Base-by-base conservation (phyloP, 2,329 filamentous ascomycete genomes). In the Akanthomyces uredinophilus region DNA sequence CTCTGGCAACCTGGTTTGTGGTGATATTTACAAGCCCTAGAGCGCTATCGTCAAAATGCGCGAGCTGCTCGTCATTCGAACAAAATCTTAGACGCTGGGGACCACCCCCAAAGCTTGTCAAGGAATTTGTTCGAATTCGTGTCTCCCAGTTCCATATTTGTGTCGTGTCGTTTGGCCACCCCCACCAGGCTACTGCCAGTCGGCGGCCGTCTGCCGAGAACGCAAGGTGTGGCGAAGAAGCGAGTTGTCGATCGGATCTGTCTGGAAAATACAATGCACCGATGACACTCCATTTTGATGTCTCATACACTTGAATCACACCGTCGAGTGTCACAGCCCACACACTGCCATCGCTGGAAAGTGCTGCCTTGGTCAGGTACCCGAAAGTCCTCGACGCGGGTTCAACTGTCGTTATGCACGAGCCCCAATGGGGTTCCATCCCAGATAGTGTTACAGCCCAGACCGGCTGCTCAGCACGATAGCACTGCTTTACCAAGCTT, bases 401-500 rank as follows among this genome's bases (percentile, higher is more conserved):
- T 5, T 22, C 22, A 27, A 49, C 14, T 7, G 46, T 49, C 24
- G 16, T 11, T 16, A 49, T 27, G 20, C 46, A 49, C 13, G 20
- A 24, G 7, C 29, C 46, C 46, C 46, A 49, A 29, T 49, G 8
- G 3, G 10, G 8, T 24, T 3, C 46, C 24, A 29, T 27, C 10
- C 8, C 22, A 14, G 46, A 49, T 3, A 49, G 10, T 3, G 24
- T 13, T 27, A 13, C 20, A 16, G 18, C 22, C 20, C 20, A 49
- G 6, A 13, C 22, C 10, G 46, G 46, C 46, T 27, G 2, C 24
- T 49, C 46, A 49, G 20, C 11, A 3, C 16, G 8, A 49, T 14
- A 29, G 6, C 2, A 14, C 8, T 49, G 46, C 20, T 16, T 27
- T 11, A 59, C 10, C 64, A 13, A 7, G 58, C 67, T 71, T 5